Percentiles rank a stretch among this genome's conserved stretches.
phyloP scores from a whole-genome alignment of 495 filamentous ascomycete species.

The Cryomyces antarcticus region DNA sequence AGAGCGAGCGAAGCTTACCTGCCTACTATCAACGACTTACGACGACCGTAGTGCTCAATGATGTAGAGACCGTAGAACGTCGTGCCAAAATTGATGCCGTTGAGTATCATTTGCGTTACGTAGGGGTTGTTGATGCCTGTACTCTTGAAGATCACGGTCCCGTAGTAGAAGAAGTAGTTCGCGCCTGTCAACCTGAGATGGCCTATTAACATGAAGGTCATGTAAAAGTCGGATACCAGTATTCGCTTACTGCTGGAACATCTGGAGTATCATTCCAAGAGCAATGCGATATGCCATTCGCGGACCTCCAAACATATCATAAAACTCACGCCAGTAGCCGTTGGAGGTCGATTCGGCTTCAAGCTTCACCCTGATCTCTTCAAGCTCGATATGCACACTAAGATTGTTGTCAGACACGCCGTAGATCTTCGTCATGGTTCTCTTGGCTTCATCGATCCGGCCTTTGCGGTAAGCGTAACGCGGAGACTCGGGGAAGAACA shows the following conservation, averaged over 20 bases:
- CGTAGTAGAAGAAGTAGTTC: conserved; percentile 5
- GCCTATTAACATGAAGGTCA: too few species aligned
- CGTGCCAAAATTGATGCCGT: conserved; percentile 18
- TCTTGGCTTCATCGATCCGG: conserved; percentile 29
- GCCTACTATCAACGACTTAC: conserved; percentile 15
- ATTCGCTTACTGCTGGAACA: conserved; percentile 33
- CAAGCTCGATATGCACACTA: conserved; percentile 48
- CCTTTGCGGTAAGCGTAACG: conserved; percentile 12
- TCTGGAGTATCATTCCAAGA: conserved; percentile 50
- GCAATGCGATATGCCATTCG: conserved; percentile 52
- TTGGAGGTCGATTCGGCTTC: conserved; percentile 17
- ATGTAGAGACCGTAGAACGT: conserved; percentile 20
- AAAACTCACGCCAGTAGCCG: conserved; percentile 15
- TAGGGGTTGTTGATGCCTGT: conserved; percentile 27
- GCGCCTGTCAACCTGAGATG: not conserved
- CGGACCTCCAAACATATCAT: conserved; percentile 20
- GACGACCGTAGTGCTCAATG: conserved; percentile 19
- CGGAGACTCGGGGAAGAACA: conserved; percentile 37
- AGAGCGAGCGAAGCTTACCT: not conserved
- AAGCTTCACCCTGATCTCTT: conserved; percentile 31
- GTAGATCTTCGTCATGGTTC: conserved; percentile 49
- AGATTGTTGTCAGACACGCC: conserved; percentile 44
- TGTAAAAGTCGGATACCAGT: too few species aligned
- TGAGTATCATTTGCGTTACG: conserved; percentile 26
- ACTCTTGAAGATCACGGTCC: conserved; percentile 1